phyloP scores from a whole-genome alignment of 805 yeast genomes.

The Groenewaldozyma tartarivorans region DNA sequence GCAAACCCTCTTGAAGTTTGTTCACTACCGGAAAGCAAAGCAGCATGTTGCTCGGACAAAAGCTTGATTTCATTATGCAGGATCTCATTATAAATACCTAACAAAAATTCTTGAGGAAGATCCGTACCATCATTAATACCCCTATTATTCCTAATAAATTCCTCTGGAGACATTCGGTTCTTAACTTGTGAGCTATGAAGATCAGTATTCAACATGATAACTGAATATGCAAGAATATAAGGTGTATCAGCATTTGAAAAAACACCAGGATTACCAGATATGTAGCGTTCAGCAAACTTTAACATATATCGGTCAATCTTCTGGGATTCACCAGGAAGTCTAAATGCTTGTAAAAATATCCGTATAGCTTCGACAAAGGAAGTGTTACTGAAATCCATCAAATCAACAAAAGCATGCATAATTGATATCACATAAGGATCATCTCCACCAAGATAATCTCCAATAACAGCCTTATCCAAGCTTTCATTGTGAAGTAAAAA shows the following conservation, averaged over 20 bases:
- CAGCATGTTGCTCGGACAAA: constrained; percentile 90
- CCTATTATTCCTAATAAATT: constrained; percentile 74
- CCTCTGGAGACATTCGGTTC: constrained; percentile 78
- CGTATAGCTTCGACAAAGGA: constrained; percentile 83
- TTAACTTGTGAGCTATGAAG: constrained; percentile 83
- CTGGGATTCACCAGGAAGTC: constrained; percentile 97
- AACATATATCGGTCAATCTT: constrained; percentile 95
- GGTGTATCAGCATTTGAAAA: constrained; percentile 93
- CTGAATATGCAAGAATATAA: constrained; percentile 84
- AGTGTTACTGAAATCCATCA: constrained; percentile 61
- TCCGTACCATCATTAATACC: constrained; percentile 91
- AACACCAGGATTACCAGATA: constrained; percentile 76
- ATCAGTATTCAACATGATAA: constrained; percentile 89
- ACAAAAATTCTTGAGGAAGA: constrained; percentile 64
- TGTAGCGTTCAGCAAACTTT: constrained; percentile 89
- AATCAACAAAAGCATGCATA: constrained; percentile 91
- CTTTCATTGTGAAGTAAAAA: constrained; percentile 64
- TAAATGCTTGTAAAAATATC: constrained; percentile 70
- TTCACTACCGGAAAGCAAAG: constrained; percentile 54
- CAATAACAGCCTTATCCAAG: constrained; percentile 72
- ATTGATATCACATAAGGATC: constrained; percentile 64
- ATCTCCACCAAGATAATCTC: constrained; percentile 90
- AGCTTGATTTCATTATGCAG: constrained; percentile 77
- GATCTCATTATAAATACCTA: constrained; percentile 68
- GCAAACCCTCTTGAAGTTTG: constrained; percentile 23